Conservation (phyloP, 768 basidiomycete genomes). For the Psilocybe subaeruginosa region DNA sequence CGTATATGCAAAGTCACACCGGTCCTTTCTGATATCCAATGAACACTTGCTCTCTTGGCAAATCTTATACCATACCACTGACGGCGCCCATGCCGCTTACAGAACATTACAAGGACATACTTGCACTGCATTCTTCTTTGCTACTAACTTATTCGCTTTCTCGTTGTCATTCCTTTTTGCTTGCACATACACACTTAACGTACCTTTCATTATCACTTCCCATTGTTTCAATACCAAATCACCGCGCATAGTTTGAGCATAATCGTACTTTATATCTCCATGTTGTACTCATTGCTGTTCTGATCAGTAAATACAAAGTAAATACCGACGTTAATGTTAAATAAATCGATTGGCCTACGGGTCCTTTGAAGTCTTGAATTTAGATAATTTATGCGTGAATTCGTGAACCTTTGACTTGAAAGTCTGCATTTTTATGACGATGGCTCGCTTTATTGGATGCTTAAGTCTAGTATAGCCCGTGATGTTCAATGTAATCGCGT, state of each 20-base stretch:
- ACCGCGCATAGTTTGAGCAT: not conserved
- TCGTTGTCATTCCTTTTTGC: not conserved
- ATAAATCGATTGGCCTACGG: too few relatives aligned
- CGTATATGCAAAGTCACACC: constrained; percentile 24
- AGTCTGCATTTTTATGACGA: too few relatives aligned
- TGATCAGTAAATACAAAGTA: not conserved
- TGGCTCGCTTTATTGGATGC: too few relatives aligned
- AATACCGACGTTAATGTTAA: not conserved
- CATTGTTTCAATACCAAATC: not conserved
- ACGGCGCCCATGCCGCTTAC: not conserved
- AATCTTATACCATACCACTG: not conserved
- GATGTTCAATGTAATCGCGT: too few relatives aligned
- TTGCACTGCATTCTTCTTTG: constrained; percentile 1
- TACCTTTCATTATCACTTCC: not conserved
- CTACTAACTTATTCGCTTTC: constrained; percentile 14
- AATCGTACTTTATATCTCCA: constrained; percentile 3
- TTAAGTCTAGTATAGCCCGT: too few relatives aligned
- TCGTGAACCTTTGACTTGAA: too few relatives aligned
- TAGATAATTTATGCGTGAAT: too few relatives aligned
- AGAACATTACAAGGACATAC: not conserved
- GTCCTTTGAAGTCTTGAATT: too few relatives aligned
- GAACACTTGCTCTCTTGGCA: not conserved
- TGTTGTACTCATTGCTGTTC: not conserved
- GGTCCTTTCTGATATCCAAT: constrained; percentile 19
- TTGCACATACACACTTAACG: not conserved